Percentiles rank a stretch among this genome's conserved stretches.
These are phyloP conservation scores for Alternaria novae-zelandiae DNA, from an alignment of 2,329 filamentous ascomycete genomes.

Conservation along the genomic window DNA sequence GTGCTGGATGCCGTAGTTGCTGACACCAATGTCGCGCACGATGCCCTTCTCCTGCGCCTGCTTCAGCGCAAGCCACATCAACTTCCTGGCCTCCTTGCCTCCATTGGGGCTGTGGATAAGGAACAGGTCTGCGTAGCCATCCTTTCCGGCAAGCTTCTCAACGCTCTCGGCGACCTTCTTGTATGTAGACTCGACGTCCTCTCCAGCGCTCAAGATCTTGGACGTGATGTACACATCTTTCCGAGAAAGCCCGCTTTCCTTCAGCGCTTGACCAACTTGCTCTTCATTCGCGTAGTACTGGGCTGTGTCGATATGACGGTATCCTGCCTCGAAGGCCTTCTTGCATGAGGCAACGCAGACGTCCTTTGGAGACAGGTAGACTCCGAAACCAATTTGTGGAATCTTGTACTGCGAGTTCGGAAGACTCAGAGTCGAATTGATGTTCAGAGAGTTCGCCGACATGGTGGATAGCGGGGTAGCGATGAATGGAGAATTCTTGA, in stretches of 20 bases:
- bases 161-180: conserved; percentile 66
- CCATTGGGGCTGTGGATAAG: conserved; percentile 70
- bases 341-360: conserved; percentile 65
- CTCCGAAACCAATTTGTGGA: conserved; percentile 73
- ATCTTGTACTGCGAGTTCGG: conserved; percentile 61
- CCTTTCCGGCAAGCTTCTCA: conserved; percentile 60
- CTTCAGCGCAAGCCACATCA: conserved; percentile 72
- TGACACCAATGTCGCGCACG: conserved; percentile 72
- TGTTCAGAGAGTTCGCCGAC: conserved; percentile 38
- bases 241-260: conserved; percentile 61
- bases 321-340: conserved; percentile 63
- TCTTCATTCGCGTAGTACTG: conserved; percentile 74
- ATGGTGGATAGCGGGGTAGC: conserved; percentile 20
- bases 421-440: conserved; percentile 59
- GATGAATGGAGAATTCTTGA: conserved; percentile 8
- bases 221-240: conserved; percentile 72
- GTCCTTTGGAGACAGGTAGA: conserved; percentile 66
- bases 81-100: conserved; percentile 62
- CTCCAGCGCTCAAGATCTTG: conserved; percentile 66
- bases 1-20: conserved; percentile 72
- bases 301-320: conserved; percentile 71
- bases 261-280: conserved; percentile 70
- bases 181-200: conserved; percentile 65
- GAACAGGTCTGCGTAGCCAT: conserved; percentile 74
- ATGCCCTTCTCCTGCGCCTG: conserved; percentile 65